Base-by-base conservation (phyloP, 306 rosid species). In the Quercus rubra region DNA sequence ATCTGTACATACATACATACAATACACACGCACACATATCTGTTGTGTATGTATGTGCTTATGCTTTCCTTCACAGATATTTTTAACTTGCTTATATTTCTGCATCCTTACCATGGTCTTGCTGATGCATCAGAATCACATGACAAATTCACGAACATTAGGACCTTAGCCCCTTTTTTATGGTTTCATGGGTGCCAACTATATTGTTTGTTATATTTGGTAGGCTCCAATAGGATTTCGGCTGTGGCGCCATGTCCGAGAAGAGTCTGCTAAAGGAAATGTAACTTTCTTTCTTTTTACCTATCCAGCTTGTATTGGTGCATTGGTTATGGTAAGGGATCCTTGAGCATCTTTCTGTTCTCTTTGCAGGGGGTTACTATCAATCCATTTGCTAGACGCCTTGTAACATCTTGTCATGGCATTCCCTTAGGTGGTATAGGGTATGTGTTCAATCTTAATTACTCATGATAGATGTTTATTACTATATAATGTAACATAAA, bases 361-460 rank as follows among this genome's bases (percentile, higher is more conserved):
- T 80, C 78, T 74, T 75, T 80, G 35, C 84, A 94, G 98, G 82
- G 11, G 30, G 78, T 27, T 62, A 27, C 83, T 68, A 87, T 92
- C 5, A 83, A 94, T 91, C 98, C 97, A 67, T 94, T 94, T 84
- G 33, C 79, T 51, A 92, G 79, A 86, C 93, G 78, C 70, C 68
- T 43, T 46, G 56, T 84, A 70, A 90, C 97, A 63, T 88, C 89
- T 80, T 67, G 55, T 86, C 97, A 94, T 61, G 97, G 91, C 66
- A 88, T 92, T 71, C 98, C 98, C 72, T 76, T 94, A 70, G 98
- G 98, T 76, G 98, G 97, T 54, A 83, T 94, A 74, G 98, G 98
- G 98, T 89, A 85, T 59, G 88, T 85, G 63, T 76, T 72, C 76
- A 71, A 74, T 80, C 43, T 51, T 49, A 75, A 33, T 41, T 10